phyloP scores from a whole-genome alignment of 2,329 filamentous ascomycete genomes.

The Camillea tinctor region DNA sequence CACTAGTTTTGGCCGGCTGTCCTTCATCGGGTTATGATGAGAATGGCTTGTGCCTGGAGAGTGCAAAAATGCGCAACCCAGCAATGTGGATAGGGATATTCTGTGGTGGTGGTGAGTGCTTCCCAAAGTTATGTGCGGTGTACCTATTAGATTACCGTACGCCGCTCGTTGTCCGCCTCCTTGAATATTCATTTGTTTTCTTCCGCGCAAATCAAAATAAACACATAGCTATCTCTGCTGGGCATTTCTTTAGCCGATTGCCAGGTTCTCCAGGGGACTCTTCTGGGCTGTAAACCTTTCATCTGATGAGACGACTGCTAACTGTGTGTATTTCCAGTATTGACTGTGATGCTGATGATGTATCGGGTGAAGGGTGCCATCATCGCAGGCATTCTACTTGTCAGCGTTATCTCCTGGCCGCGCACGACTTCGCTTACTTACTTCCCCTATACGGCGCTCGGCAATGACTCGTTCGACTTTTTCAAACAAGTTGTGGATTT shows the following conservation, averaged over 20 bases:
- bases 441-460: slow-evolving; percentile 71
- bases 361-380: slow-evolving; percentile 86
- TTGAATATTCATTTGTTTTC: background rate
- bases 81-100: slow-evolving; percentile 89
- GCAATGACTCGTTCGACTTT: slow-evolving; percentile 74
- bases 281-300: background rate
- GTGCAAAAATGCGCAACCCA: slow-evolving; percentile 76
- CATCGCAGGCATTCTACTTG: slow-evolving; percentile 77
- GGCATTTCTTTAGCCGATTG: background rate
- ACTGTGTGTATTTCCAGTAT: slow-evolving; percentile 35
- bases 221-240: background rate
- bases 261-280: background rate
- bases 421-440: slow-evolving; percentile 73
- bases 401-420: slow-evolving; percentile 88
- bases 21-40: slow-evolving; percentile 38
- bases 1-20: slow-evolving; percentile 75
- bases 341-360: slow-evolving; percentile 79
- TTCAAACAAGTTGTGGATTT: slow-evolving; percentile 87
- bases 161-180: background rate
- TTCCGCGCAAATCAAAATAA: background rate
- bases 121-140: background rate
- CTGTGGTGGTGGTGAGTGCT: slow-evolving; percentile 59
- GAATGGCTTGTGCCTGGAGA: slow-evolving; percentile 59
- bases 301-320: background rate
- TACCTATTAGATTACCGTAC: background rate